These are phyloP conservation scores for Silene conica DNA, from an alignment of 148 eudicot species.

Conservation along the genomic window DNA sequence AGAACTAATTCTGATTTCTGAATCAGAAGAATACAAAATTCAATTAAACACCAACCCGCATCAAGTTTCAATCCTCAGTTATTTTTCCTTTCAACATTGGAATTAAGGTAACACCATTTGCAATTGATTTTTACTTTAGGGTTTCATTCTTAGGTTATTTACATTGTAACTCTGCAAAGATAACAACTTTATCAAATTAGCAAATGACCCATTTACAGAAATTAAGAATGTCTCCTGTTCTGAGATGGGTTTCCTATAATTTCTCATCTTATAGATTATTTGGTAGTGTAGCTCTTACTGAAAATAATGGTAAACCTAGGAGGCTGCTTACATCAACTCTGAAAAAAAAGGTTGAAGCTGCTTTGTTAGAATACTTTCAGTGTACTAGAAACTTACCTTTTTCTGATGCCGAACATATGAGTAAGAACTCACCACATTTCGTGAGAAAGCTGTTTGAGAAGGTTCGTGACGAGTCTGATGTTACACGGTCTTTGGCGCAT, in stretches of 20 bases:
- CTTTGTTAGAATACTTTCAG: constrained; percentile 62
- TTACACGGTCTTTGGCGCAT: constrained; percentile 32
- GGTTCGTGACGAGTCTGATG: constrained; percentile 29
- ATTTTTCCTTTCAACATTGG: too few species aligned
- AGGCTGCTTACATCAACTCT: constrained; percentile 1
- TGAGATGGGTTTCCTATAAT: constrained; percentile 37
- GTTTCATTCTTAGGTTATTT: not conserved
- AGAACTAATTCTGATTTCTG: too few species aligned
- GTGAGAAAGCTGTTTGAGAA: constrained; percentile 36
- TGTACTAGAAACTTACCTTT: constrained; percentile 55
- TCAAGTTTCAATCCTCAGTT: too few species aligned
- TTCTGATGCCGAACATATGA: constrained; percentile 56
- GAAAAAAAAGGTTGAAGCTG: constrained; percentile 48
- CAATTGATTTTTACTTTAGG: constrained; percentile 6
- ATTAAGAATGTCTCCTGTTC: constrained; percentile 19
- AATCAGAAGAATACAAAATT: too few species aligned
- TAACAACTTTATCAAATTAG: not conserved
- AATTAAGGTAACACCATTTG: constrained; percentile 13
- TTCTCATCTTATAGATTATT: constrained; percentile 32
- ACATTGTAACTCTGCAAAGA: not conserved
- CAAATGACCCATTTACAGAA: constrained; percentile 40
- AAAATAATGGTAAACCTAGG: too few species aligned
- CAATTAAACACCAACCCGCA: too few species aligned
- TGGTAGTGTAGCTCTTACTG: constrained; percentile 8
- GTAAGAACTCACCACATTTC: constrained; percentile 54